Percentiles rank a stretch among this genome's conserved stretches.
Conservation (phyloP, 352 stramenopile species). For the Pythium dissotocum region DNA sequence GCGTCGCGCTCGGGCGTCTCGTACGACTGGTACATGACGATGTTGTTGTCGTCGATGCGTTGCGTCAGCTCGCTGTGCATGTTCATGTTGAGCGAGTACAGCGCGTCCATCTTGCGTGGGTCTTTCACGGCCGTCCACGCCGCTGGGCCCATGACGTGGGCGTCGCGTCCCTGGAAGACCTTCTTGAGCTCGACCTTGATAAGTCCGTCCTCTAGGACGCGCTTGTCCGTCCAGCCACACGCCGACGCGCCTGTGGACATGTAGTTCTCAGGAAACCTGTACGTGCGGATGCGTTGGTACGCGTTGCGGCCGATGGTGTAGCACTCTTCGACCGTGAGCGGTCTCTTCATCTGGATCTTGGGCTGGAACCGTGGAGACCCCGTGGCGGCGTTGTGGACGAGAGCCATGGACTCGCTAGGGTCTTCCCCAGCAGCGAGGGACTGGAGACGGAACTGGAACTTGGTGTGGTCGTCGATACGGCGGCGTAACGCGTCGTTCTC, state of each 20-base stretch:
- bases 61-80: slow-evolving; percentile 38
- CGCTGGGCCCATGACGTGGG: slow-evolving; percentile 20
- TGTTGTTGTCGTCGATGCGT: slow-evolving; percentile 36
- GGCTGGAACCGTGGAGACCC: slow-evolving; percentile 22
- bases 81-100: slow-evolving; percentile 38
- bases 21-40: slow-evolving; percentile 42
- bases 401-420: background rate
- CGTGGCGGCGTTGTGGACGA: slow-evolving; percentile 13
- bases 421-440: slow-evolving; percentile 22
- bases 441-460: slow-evolving; percentile 36
- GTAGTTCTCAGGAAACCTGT: slow-evolving; percentile 25
- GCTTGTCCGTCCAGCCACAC: slow-evolving; percentile 37
- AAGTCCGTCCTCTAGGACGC: slow-evolving; percentile 33
- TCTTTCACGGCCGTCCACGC: slow-evolving; percentile 32
- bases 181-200: slow-evolving; percentile 40
- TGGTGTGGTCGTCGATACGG: slow-evolving; percentile 23
- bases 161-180: slow-evolving; percentile 17
- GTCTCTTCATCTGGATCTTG: slow-evolving; percentile 26
- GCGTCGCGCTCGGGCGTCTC: slow-evolving; percentile 30
- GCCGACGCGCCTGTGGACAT: slow-evolving; percentile 28
- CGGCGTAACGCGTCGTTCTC: slow-evolving; percentile 29
- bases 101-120: slow-evolving; percentile 21
- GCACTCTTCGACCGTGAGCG: slow-evolving; percentile 34
- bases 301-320: slow-evolving; percentile 30
- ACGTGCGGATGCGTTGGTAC: slow-evolving; percentile 33